Conservation (phyloP, 768 basidiomycete species). For the Suillus tomentosus region DNA sequence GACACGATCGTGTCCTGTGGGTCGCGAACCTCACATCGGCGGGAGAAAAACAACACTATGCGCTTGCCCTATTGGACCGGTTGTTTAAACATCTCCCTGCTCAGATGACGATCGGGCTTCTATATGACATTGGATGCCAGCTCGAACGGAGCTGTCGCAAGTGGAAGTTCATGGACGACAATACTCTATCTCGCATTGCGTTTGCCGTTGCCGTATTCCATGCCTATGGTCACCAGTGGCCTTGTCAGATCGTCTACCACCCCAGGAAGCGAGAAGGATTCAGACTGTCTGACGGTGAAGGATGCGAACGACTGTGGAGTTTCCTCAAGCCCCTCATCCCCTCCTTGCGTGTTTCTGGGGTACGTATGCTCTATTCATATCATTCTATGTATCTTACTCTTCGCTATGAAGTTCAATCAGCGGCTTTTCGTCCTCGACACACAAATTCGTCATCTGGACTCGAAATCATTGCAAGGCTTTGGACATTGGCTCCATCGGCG, state of each 20-base stretch:
- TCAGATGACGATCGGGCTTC: conserved; percentile 16
- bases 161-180: conserved; percentile 8
- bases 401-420: conserved; percentile 27
- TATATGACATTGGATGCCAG: conserved; percentile 30
- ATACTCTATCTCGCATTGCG: conserved; percentile 20
- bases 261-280: conserved; percentile 31
- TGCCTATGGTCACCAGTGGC: conserved; percentile 37
- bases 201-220: conserved; percentile 38
- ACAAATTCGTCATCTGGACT: neutral
- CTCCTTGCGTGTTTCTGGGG: conserved; percentile 21
- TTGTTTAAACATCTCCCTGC: conserved; percentile 23
- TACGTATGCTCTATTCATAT: conserved; percentile 12
- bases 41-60: conserved; percentile 28
- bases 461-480: conserved; percentile 7
- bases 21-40: conserved; percentile 20
- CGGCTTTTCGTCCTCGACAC: conserved; percentile 28
- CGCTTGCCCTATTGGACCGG: conserved; percentile 19
- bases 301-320: conserved; percentile 27
- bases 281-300: conserved; percentile 14
- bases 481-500: conserved; percentile 19
- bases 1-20: neutral
- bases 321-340: conserved; percentile 23
- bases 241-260: conserved; percentile 38
- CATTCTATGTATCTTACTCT: conserved; percentile 14
- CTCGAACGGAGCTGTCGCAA: conserved; percentile 9